phyloP scores from a whole-genome alignment of 176 grass and related monocot species.

The Phoenix dactylifera region DNA sequence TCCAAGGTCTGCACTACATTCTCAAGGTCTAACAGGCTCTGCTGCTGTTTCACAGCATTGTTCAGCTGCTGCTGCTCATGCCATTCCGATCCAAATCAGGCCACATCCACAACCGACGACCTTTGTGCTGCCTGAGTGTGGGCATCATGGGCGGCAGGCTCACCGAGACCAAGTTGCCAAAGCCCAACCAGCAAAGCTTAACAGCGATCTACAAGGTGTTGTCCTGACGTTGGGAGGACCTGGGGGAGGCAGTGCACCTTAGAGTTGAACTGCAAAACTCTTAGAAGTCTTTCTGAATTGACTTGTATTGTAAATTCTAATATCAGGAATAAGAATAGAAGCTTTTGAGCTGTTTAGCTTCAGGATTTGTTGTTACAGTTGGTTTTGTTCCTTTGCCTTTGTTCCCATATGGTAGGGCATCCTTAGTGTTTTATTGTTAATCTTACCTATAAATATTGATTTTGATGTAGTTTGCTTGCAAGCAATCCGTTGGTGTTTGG shows the following conservation, averaged over 20 bases:
- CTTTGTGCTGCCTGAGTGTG: conserved; percentile 39
- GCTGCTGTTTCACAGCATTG: conserved; percentile 47
- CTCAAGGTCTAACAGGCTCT: conserved; percentile 47
- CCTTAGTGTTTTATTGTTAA: too few species aligned
- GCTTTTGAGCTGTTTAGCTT: too few species aligned
- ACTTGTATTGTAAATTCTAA: too few species aligned
- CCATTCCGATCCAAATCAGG: conserved; percentile 44
- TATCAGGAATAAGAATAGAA: too few species aligned
- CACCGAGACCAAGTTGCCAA: conserved; percentile 43
- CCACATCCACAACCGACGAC: conserved; percentile 35
- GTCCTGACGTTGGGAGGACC: conserved; percentile 89
- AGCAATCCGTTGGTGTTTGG: too few species aligned
- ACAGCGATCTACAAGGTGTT: conserved; percentile 70
- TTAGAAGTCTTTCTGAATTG: background rate
- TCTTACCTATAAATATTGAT: too few species aligned
- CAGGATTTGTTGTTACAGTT: too few species aligned
- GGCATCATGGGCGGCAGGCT: conserved; percentile 32
- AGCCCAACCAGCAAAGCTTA: conserved; percentile 44
- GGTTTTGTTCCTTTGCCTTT: too few species aligned
- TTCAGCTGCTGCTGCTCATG: conserved; percentile 24
- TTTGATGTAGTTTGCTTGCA: too few species aligned
- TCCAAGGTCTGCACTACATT: conserved; percentile 41
- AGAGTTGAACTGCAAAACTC: background rate
- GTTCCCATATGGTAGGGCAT: too few species aligned
- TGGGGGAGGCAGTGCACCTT: conserved; percentile 40